Conservation (phyloP, 2,329 filamentous ascomycete species). For the Graphilbum fragrans region DNA sequence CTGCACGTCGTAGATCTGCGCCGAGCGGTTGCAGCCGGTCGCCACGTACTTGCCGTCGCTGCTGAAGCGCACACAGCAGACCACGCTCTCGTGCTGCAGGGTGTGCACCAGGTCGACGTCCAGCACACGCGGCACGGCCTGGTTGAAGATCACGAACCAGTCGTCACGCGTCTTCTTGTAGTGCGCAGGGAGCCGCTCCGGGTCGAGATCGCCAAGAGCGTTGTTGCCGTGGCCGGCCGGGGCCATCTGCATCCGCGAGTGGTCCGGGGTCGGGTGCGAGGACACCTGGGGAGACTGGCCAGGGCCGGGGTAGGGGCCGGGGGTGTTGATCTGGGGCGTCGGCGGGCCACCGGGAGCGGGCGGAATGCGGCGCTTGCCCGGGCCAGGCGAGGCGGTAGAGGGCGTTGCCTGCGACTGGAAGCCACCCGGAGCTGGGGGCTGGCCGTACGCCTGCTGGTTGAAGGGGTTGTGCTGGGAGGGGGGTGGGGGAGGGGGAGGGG, state of each 20-base stretch:
- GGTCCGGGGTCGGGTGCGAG: slow-evolving; percentile 70
- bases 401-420: slow-evolving; percentile 76
- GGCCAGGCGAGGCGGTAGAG: slow-evolving; percentile 77
- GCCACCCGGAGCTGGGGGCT: slow-evolving; percentile 44
- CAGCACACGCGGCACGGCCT: slow-evolving; percentile 72
- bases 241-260: slow-evolving; percentile 38
- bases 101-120: slow-evolving; percentile 94
- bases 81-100: slow-evolving; percentile 85
- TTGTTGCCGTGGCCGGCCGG: slow-evolving; percentile 40
- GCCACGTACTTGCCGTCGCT: slow-evolving; percentile 91
- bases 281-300: slow-evolving; percentile 71
- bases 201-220: slow-evolving; percentile 73
- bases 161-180: slow-evolving; percentile 83
- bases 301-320: slow-evolving; percentile 73
- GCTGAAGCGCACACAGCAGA: slow-evolving; percentile 96
- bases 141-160: slow-evolving; percentile 97
- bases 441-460: slow-evolving; percentile 51
- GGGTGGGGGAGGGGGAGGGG: slow-evolving; percentile 44
- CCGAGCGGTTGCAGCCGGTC: slow-evolving; percentile 94
- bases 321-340: slow-evolving; percentile 84
- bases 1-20: slow-evolving; percentile 94
- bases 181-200: slow-evolving; percentile 71
- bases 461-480: slow-evolving; percentile 59
- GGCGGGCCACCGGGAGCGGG: slow-evolving; percentile 59
- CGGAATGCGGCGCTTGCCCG: slow-evolving; percentile 62